Evolutionary conservation across 83 land plant species (phyloP).

Genomic region (Thuja plicata): DNA sequence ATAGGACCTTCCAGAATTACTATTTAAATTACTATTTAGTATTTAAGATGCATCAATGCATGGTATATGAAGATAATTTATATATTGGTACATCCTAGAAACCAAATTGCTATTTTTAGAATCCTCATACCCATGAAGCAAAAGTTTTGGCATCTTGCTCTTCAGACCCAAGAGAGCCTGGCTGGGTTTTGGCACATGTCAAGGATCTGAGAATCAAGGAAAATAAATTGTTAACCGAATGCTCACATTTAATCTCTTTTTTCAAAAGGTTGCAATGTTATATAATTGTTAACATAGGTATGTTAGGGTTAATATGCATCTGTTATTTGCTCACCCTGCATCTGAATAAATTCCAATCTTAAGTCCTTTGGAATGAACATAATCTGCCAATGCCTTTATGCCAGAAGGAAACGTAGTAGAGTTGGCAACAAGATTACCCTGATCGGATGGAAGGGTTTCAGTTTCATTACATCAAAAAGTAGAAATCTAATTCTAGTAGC

Average conservation of each 20-base stretch:
- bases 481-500: not conserved
- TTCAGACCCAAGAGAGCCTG: conserved; percentile 78
- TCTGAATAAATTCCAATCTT: conserved; percentile 66
- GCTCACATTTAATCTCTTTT: not conserved
- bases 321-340: conserved; percentile 43
- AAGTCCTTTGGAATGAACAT: conserved; percentile 59
- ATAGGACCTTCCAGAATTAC: too few species aligned
- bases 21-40: too few species aligned
- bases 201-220: conserved; percentile 18
- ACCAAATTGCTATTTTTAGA: too few species aligned
- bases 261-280: too few species aligned
- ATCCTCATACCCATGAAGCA: conserved; percentile 57
- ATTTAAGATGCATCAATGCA: too few species aligned
- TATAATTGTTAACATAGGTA: too few species aligned
- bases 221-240: not conserved
- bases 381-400: conserved; percentile 62
- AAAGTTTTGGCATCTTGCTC: conserved; percentile 74
- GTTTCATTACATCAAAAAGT: not conserved
- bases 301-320: not conserved
- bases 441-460: not conserved
- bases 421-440: conserved; percentile 60
- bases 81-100: too few species aligned
- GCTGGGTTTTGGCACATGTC: conserved; percentile 68
- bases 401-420: conserved; percentile 64
- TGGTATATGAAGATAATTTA: too few species aligned